Conservation (phyloP, 192 early-diverging fungal species). For the Geosiphon pyriformis region DNA sequence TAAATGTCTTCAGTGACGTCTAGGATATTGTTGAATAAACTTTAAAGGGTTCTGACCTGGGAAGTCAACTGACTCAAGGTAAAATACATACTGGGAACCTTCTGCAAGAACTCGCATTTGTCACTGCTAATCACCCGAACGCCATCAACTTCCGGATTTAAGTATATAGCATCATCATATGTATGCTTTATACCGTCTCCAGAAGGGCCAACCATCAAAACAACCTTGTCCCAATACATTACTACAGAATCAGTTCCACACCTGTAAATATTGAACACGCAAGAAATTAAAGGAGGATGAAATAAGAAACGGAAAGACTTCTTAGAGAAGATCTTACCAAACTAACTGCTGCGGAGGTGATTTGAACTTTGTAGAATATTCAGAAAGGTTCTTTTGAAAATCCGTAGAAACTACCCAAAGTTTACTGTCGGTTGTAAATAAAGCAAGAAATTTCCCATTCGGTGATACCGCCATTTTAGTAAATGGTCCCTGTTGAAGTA, state of each 20-base stretch:
- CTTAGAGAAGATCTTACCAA: slow-evolving; percentile 46
- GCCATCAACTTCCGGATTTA: slow-evolving; percentile 90
- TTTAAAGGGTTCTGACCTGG: neutral
- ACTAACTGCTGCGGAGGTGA: slow-evolving; percentile 68
- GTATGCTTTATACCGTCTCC: slow-evolving; percentile 78
- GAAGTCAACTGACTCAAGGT: slow-evolving; percentile 4
- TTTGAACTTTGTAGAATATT: slow-evolving; percentile 62
- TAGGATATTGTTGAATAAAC: slow-evolving; percentile 22
- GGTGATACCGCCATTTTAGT: slow-evolving; percentile 84
- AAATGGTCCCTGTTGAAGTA: slow-evolving; percentile 85
- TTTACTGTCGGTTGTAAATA: slow-evolving; percentile 72
- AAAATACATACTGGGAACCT: slow-evolving; percentile 66
- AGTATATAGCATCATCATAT: slow-evolving; percentile 72
- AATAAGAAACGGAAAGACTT: neutral
- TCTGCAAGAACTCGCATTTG: slow-evolving; percentile 81
- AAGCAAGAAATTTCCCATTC: slow-evolving; percentile 87
- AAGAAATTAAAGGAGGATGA: too few relatives aligned
- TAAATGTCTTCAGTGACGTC: slow-evolving; percentile 77
- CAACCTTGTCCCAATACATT: slow-evolving; percentile 73
- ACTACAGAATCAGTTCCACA: slow-evolving; percentile 95
- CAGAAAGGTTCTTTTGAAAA: slow-evolving; percentile 88
- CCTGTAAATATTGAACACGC: slow-evolving; percentile 39
- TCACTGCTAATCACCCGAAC: slow-evolving; percentile 81
- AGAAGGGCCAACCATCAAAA: slow-evolving; percentile 89
- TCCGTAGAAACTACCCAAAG: slow-evolving; percentile 93